Evolutionary conservation across 257 asterid genomes (phyloP), one percentile per base, ranked within the genome.

Genomic region (Ligustrum vulgare): DNA sequence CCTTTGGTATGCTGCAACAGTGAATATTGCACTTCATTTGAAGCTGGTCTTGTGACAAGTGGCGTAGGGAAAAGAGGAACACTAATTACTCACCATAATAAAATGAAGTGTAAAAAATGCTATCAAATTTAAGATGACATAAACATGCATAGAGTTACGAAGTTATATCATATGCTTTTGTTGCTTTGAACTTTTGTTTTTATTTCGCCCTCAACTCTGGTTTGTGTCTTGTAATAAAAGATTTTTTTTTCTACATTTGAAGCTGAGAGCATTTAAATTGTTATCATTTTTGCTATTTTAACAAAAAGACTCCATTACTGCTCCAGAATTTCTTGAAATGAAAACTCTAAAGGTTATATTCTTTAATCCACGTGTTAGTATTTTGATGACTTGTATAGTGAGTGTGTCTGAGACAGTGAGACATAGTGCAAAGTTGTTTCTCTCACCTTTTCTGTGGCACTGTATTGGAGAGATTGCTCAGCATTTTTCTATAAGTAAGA

Each of bases 381-480:
- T n/a, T n/a, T n/a, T n/a, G n/a, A n/a, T n/a, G n/a, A n/a, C n/a
- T n/a, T n/a, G n/a, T n/a, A n/a, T n/a, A n/a, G n/a, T n/a, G n/a
- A n/a, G n/a, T n/a, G n/a, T n/a, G n/a, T n/a, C n/a, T n/a, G n/a
- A n/a, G n/a, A n/a, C n/a, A n/a, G n/a, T 51, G 62, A 1, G 62
- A 51, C 6, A 51, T 54, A 6, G 64, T 56, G 64, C 72, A 34
- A 33, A 13, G 16, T 64, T 20, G 66, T 49, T 58, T 33, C 47
- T 33, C 65, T 54, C 20, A 6, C 33, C 20, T 32, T 66, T 67
- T n/a, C 10, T 73, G 36, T 67, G 79, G 12, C 70, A 20, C 7
- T 45, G 54, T 56, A 8, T 93, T 80, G 97, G 88, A 73, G 98
- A 93, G 75, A 87, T 95, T 56, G 90, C 96, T 10, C 98, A 89